Base-by-base conservation (phyloP, 1,139 yeast genomes). In the Hanseniaspora uvarum region DNA sequence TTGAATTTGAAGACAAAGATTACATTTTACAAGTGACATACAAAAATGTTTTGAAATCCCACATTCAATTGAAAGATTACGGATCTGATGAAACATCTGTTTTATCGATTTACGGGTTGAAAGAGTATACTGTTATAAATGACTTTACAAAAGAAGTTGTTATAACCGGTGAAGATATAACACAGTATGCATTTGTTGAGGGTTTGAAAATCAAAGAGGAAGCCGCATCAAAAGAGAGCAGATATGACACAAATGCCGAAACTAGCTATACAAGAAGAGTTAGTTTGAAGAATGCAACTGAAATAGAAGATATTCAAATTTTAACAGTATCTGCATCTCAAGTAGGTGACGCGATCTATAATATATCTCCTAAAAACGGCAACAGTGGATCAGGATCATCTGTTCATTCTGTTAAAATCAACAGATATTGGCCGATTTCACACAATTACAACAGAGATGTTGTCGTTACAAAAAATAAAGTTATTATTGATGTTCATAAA, bases 331-430 rank as follows among this genome's bases (percentile, higher is more conserved):
- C 55, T 28, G 64, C 69, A 2, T 58, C 56, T 28, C 75, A 73
- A 59, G 68, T 68, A 56, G 85, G 84, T 34, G 70, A 78, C 1
- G 77, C 84, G 0, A 59, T 59, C 5, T 79, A 69, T 59, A 66
- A 71, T 1, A 55, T 78, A 4, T 64, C 78, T 2, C 73, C 77
- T 14, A 56, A 60, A 10, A 10, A 21, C 5, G 82, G 83, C 1
- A 79, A 79, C 60, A 70, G 72, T 60, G 85, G 84, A 0, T 59
- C 61, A 44, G 84, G 81, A 2, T 59, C 67, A 2, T 70, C 79
- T 18, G 71, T 70, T 56, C 64, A 68, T 64, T 54, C 65, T 66
- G 58, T 63, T 36, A 65, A 65, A 4, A 64, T 70, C 18, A 59
- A 44, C 23, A 57, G 56, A 46, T 53, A 34, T 12, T 56, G 56